Evolutionary conservation across 2,329 filamentous ascomycete species (phyloP), one percentile per base, ranked within the genome.

Genomic region (Aspergillus neotritici): DNA sequence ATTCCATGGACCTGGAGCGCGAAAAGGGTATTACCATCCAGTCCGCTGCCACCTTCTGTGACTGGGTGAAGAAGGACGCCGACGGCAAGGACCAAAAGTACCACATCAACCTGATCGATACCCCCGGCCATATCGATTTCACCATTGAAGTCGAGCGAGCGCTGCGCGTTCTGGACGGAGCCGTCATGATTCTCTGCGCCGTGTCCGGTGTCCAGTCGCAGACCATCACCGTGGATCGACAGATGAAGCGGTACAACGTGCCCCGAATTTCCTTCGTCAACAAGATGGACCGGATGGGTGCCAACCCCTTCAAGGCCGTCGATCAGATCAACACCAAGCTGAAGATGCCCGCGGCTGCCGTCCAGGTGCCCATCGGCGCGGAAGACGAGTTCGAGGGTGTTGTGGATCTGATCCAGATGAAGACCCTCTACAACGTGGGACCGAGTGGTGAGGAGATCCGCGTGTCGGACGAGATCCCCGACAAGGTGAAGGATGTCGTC

Each of bases 11-110:
- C 58, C 76, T 98, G 55, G 93, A 98, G 72, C 80, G 93, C 69
- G 93, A 97, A 68, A 95, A 96, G 75, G 93, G 93, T 60, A 98
- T 98, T 66, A 98, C 93, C 45, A 98, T 98, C 61, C 91, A 98
- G 69, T 97, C 91, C 55, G 93, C 93, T 9, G 93, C 93, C 16
- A 98, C 93, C 1, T 98, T 95, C 67, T 94, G 88, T 68, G 90
- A 98, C 70, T 98, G 93, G 93, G 73, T 85, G 54, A 96, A 94
- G 75, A 83, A 80, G 67, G 83, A 87, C 58, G 53, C 62, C 41
- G 72, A 91, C 52, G 86, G 86, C 54, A 80, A 86, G 62, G 88
- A 96, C 40, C 83, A 94, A 68, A 88, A 83, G 57, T 98, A 94
- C 70, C 91, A 98, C 67, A 83, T 98, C 75, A 98, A 98, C 71